Evolutionary conservation across 495 filamentous ascomycete species (phyloP), one percentile per base, ranked within the genome.

Genomic region (Clohesyomyces aquaticus): DNA sequence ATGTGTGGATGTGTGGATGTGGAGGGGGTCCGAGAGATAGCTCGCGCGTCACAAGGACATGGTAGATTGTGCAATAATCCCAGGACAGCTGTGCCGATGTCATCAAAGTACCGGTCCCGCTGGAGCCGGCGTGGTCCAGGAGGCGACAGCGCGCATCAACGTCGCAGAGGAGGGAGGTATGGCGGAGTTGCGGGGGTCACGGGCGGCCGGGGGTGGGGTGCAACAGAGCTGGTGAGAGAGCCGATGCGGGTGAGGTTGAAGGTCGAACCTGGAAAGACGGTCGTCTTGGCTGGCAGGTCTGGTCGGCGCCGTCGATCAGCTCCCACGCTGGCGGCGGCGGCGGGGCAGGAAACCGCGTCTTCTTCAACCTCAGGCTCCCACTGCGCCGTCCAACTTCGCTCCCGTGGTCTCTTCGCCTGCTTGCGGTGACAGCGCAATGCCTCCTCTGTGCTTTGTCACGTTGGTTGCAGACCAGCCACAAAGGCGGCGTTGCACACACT

Each of bases 21-120:
- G n/a, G n/a, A n/a, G n/a, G n/a, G n/a, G n/a, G n/a, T n/a, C n/a
- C n/a, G n/a, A n/a, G n/a, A n/a, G n/a, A n/a, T n/a, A n/a, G n/a
- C n/a, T n/a, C n/a, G n/a, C n/a, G n/a, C n/a, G n/a, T 61, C 59
- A 61, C 59, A 61, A 61, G 59, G 59, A 54, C 53, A 56, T 43
- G 53, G 49, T 38, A 38, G 32, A 38, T 38, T 38, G 32, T 38
- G 32, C n/a, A n/a, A 38, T 6, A n/a, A 47, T 47, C 6, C 32
- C 6, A 6, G 32, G 14, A 6, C 14, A 14, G 32, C 32, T 38
- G 32, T 38, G 32, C 32, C 32, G 32, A 6, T 38, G 32, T 38
- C 32, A 38, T 38, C 32, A 38, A 38, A 38, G 32, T 6, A 38
- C 14, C 6, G 6, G 32, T 38, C 32, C 32, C 6, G 32, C 14